Percentiles rank a stretch among this genome's conserved stretches.
These are phyloP conservation scores for Apiotrichum mycotoxinovorans DNA, from an alignment of 1,284 basidiomycete species.

Conservation along the genomic window DNA sequence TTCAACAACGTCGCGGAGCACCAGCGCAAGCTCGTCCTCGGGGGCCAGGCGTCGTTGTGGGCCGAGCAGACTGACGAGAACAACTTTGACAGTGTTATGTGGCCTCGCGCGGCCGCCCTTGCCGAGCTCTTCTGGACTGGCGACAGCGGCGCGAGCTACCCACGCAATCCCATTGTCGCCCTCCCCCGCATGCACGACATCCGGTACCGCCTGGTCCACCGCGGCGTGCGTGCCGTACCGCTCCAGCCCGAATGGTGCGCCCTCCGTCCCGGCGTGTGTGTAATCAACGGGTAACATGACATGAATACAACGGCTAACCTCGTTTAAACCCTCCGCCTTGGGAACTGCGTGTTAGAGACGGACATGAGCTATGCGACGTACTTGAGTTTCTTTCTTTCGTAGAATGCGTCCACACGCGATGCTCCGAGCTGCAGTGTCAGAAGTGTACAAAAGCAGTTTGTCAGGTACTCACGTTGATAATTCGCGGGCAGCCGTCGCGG, in stretches of 20 bases:
- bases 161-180: constrained; percentile 52
- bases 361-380: neutral
- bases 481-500: constrained; percentile 96
- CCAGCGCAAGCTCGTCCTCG: constrained; percentile 60
- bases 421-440: constrained; percentile 37
- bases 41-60: constrained; percentile 67
- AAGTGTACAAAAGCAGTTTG: neutral
- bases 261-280: constrained; percentile 5
- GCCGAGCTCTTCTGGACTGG: constrained; percentile 83
- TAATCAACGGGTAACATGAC: constrained; percentile 6
- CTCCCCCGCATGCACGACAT: constrained; percentile 73
- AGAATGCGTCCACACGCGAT: constrained; percentile 48
- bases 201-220: constrained; percentile 62
- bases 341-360: constrained; percentile 14
- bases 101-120: constrained; percentile 73
- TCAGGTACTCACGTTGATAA: constrained; percentile 65
- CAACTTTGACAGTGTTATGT: constrained; percentile 68
- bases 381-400: constrained; percentile 47
- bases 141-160: constrained; percentile 32
- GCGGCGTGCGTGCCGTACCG: constrained; percentile 64
- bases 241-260: constrained; percentile 81
- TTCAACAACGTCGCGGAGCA: constrained; percentile 56
- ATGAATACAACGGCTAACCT: constrained; percentile 22
- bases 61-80: constrained; percentile 67
- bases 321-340: constrained; percentile 40